These are phyloP conservation scores for Microbotryum saponariae DNA, from an alignment of 1,284 basidiomycete species.

Conservation along the genomic window DNA sequence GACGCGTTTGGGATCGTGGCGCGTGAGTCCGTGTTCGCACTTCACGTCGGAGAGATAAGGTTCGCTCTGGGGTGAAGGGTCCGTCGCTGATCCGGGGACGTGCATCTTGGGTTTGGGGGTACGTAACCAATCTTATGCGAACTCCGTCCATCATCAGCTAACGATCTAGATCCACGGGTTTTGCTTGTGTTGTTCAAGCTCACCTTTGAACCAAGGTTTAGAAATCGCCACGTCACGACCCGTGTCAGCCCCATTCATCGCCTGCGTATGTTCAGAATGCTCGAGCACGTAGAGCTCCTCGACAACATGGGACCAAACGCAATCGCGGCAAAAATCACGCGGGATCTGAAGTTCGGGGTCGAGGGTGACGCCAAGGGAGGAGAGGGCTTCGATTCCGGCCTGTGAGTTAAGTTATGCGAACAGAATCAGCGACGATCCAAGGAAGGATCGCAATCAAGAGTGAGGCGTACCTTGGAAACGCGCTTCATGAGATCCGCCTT, in stretches of 20 bases:
- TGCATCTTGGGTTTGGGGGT: constrained; percentile 66
- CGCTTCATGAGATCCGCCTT: constrained; percentile 59
- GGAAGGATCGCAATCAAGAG: constrained; percentile 35
- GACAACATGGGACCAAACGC: constrained; percentile 53
- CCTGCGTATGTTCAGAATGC: constrained; percentile 52
- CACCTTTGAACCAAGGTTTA: constrained; percentile 66
- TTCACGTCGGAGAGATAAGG: constrained; percentile 54
- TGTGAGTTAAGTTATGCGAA: background rate
- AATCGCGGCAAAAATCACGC: constrained; percentile 55
- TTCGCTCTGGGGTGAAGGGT: constrained; percentile 57
- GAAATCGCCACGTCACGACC: constrained; percentile 47
- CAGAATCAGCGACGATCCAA: background rate
- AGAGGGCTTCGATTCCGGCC: constrained; percentile 10
- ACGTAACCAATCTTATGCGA: background rate
- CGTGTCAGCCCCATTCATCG: constrained; percentile 11
- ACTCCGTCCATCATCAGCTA: no score
- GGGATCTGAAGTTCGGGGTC: constrained; percentile 45
- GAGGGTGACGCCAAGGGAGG: constrained; percentile 35
- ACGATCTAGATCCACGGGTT: no score
- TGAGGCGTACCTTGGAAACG: constrained; percentile 47
- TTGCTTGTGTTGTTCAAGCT: background rate
- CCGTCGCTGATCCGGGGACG: constrained; percentile 44
- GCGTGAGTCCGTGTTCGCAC: constrained; percentile 60
- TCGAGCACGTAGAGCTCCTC: constrained; percentile 59
- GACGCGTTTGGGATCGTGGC: constrained; percentile 41